These are phyloP conservation scores for Saccharum spontaneum DNA, from an alignment of 176 grass and related monocot genomes.

Conservation along the genomic window DNA sequence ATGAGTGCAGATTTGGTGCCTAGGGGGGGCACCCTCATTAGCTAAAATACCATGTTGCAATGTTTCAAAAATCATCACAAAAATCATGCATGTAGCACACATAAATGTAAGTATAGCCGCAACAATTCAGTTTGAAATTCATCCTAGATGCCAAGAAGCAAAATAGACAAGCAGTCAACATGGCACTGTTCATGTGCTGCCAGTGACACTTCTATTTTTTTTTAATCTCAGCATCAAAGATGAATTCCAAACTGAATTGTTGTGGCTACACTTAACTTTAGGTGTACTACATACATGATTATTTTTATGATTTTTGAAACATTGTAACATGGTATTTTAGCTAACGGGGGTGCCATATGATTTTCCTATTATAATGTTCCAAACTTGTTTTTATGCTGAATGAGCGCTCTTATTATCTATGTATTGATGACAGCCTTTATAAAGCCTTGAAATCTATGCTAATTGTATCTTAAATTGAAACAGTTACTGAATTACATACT, in stretches of 20 bases:
- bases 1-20: background rate
- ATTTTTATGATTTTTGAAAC: no score
- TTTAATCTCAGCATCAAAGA: background rate
- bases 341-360: background rate
- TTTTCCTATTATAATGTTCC: background rate
- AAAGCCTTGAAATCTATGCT: background rate
- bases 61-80: background rate
- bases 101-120: background rate
- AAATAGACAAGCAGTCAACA: background rate
- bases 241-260: background rate
- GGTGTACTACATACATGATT: background rate
- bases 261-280: background rate
- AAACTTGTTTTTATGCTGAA: constrained; percentile 8
- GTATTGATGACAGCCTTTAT: background rate
- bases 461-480: background rate
- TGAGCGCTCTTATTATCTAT: background rate
- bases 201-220: background rate
- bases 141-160: background rate
- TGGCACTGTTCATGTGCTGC: background rate
- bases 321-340: no score
- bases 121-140: background rate
- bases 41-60: background rate
- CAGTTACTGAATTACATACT: background rate
- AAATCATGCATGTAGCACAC: background rate
- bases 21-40: background rate